A percentile compares a stretch with the other conserved stretches of the same genome.
Conservation (phyloP, 441 rosid species). For the Populus tomentosa region DNA sequence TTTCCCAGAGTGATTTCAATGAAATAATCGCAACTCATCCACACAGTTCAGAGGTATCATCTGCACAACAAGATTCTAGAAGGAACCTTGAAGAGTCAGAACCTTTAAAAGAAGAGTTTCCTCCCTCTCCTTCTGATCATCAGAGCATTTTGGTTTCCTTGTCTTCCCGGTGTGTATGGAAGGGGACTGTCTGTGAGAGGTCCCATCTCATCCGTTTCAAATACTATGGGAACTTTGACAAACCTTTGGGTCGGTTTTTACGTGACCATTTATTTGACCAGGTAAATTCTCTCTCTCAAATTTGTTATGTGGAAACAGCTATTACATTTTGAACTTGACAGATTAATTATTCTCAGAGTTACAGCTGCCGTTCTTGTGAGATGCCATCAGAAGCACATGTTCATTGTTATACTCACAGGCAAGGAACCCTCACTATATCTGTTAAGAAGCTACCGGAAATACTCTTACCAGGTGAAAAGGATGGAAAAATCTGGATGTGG, state of each 20-base stretch:
- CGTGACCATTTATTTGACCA: slow-evolving; percentile 90
- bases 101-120: slow-evolving; percentile 76
- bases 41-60: slow-evolving; percentile 32
- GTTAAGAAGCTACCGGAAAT: slow-evolving; percentile 79
- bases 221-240: slow-evolving; percentile 92
- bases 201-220: slow-evolving; percentile 94
- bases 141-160: slow-evolving; percentile 98
- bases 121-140: slow-evolving; percentile 90
- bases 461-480: slow-evolving; percentile 83
- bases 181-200: slow-evolving; percentile 95
- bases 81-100: slow-evolving; percentile 41
- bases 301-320: not conserved
- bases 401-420: slow-evolving; percentile 96
- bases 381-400: slow-evolving; percentile 99
- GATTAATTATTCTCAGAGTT: slow-evolving; percentile 37
- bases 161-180: slow-evolving; percentile 97
- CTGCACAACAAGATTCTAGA: slow-evolving; percentile 37
- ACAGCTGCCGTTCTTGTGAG: slow-evolving; percentile 73
- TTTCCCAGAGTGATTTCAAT: slow-evolving; percentile 27
- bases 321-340: not conserved
- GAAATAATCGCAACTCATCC: slow-evolving; percentile 28
- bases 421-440: slow-evolving; percentile 95
- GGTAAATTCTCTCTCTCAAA: slow-evolving; percentile 38
- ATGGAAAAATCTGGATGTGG: slow-evolving; percentile 99
- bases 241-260: slow-evolving; percentile 90